A percentile compares a stretch with the other conserved stretches of the same genome.
Evolutionary conservation across 192 early-diverging fungal genomes (phyloP).

Genomic region (Coemansia reversa): DNA sequence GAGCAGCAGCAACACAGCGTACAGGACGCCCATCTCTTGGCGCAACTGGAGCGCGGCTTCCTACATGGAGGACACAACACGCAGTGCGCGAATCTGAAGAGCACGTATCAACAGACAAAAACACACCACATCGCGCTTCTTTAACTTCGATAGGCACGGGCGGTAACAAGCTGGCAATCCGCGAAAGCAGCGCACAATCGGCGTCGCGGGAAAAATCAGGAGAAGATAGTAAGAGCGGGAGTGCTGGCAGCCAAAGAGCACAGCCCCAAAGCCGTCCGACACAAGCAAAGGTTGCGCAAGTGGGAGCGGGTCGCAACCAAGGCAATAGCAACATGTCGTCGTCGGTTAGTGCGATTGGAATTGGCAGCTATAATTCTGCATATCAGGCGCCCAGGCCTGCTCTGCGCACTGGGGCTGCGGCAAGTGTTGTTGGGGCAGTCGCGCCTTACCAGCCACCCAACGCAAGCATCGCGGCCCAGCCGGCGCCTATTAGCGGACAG

Average conservation of each 20-base stretch:
- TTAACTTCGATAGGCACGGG: slow-evolving; percentile 26
- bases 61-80: slow-evolving; percentile 51
- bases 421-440: slow-evolving; percentile 34
- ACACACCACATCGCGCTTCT: slow-evolving; percentile 36
- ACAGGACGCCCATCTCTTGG: slow-evolving; percentile 23
- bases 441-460: slow-evolving; percentile 21
- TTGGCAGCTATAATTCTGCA: slow-evolving; percentile 37
- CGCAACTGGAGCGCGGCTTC: slow-evolving; percentile 26
- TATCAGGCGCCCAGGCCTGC: slow-evolving; percentile 25
- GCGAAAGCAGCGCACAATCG: slow-evolving; percentile 27
- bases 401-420: slow-evolving; percentile 39
- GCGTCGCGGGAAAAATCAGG: slow-evolving; percentile 25
- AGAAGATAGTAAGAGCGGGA: slow-evolving; percentile 28
- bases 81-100: slow-evolving; percentile 35
- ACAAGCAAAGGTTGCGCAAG: slow-evolving; percentile 21
- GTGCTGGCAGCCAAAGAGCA: slow-evolving; percentile 5
- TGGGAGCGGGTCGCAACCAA: slow-evolving; percentile 15
- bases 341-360: slow-evolving; percentile 49
- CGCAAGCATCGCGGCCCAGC: slow-evolving; percentile 10
- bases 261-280: slow-evolving; percentile 17
- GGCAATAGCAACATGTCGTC: slow-evolving; percentile 26
- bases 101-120: slow-evolving; percentile 14
- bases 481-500: slow-evolving; percentile 12
- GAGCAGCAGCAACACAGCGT: slow-evolving; percentile 17
- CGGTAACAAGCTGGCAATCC: slow-evolving; percentile 29